A percentile compares a stretch with the other conserved stretches of the same genome.
phyloP scores from a whole-genome alignment of 2,329 filamentous ascomycete species.

The Mycogone perniciosa region DNA sequence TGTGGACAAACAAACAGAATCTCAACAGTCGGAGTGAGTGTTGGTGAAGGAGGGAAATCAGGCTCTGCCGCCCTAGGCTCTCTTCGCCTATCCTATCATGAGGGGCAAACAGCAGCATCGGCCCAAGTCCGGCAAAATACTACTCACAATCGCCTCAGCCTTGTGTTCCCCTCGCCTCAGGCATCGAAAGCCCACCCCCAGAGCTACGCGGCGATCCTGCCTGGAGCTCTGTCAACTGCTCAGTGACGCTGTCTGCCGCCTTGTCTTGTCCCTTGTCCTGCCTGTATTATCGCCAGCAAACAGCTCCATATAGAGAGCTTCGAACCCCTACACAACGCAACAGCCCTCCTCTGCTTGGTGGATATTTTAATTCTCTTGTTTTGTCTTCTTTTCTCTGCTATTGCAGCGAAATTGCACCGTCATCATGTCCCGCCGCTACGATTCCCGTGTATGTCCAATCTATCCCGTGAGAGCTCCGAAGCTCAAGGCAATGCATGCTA shows the following conservation, averaged over 20 bases:
- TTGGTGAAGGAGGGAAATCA: not conserved
- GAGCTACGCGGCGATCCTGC: conserved; percentile 36
- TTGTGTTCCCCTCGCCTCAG: conserved; percentile 18
- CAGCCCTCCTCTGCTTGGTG: too few species aligned
- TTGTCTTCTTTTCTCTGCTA: not conserved
- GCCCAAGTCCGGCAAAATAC: conserved; percentile 1
- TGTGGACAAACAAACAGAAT: not conserved
- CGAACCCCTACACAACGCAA: not conserved
- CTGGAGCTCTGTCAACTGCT: conserved; percentile 33
- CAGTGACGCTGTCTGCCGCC: conserved; percentile 10
- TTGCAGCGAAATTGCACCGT: conserved; percentile 11
- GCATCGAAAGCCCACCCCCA: conserved; percentile 16
- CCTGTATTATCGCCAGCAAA: not conserved
- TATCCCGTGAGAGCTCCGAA: not conserved
- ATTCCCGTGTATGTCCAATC: conserved; percentile 72
- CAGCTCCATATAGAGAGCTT: not conserved
- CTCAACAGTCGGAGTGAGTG: not conserved
- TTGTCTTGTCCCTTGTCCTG: not conserved
- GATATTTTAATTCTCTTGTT: not conserved
- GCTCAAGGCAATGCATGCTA: not conserved
- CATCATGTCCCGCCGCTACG: conserved; percentile 92
- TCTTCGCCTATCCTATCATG: not conserved
- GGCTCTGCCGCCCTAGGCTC: not conserved
- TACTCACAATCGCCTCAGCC: not conserved
- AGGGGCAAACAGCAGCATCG: conserved; percentile 6